Conservation (phyloP, 148 eudicot species). For the Bassia scoparia region DNA sequence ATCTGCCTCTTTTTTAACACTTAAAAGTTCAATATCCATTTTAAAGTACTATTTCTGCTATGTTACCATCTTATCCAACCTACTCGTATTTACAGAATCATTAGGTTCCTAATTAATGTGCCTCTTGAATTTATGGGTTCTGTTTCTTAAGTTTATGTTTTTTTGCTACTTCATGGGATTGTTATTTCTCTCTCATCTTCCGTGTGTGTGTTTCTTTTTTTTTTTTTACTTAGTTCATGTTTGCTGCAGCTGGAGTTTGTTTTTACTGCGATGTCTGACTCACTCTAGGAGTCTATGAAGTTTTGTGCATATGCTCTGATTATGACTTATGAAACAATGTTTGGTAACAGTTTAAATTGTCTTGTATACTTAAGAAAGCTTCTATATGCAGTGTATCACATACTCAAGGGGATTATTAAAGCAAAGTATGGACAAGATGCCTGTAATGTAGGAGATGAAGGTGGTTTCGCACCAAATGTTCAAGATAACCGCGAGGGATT, state of each 20-base stretch:
- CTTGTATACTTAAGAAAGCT: conserved; percentile 1
- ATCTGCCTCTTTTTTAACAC: not conserved
- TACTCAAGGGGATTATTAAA: conserved; percentile 88
- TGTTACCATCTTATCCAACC: not conserved
- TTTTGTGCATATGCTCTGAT: conserved; percentile 8
- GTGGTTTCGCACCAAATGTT: conserved; percentile 98
- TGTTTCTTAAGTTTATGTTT: not conserved
- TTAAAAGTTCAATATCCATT: not conserved
- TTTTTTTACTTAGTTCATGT: not conserved
- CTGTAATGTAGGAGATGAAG: conserved; percentile 98
- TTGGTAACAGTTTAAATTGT: not conserved
- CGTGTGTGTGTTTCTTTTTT: too few relatives aligned
- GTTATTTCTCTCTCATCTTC: not conserved
- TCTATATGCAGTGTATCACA: conserved; percentile 67
- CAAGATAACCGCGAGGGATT: conserved; percentile 96
- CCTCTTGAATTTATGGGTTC: not conserved
- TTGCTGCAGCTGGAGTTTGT: not conserved
- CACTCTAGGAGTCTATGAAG: not conserved
- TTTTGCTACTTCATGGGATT: not conserved
- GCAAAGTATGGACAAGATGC: conserved; percentile 99
- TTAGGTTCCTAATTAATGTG: not conserved
- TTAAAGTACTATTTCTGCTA: not conserved
- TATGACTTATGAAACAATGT: not conserved
- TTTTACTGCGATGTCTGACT: not conserved
- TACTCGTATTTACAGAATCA: not conserved